A percentile compares a stretch with the other conserved stretches of the same genome.
Evolutionary conservation across 2,329 filamentous ascomycete genomes (phyloP).

Genomic region (Magnaporthales sp.): DNA sequence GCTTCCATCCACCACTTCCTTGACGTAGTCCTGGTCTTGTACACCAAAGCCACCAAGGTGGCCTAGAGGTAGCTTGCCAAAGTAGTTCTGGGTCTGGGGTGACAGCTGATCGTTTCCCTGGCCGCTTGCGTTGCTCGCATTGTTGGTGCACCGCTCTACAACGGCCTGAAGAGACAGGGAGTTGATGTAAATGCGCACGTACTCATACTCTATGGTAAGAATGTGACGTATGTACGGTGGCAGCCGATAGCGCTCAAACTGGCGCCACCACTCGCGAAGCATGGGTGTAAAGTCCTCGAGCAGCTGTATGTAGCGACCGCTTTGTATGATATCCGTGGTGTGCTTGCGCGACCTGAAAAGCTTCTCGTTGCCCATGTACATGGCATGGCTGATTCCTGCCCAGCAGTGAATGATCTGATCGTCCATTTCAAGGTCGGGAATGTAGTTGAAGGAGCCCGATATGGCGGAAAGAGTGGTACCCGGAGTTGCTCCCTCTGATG

Average conservation of each 20-base stretch:
- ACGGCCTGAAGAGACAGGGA: constrained; percentile 90
- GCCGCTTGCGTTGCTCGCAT: constrained; percentile 42
- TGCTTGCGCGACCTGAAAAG: constrained; percentile 82
- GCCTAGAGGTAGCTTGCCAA: constrained; percentile 54
- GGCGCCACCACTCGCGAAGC: constrained; percentile 67
- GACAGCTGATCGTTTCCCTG: constrained; percentile 35
- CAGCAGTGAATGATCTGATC: constrained; percentile 77
- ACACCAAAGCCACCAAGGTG: constrained; percentile 55
- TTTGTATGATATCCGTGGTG: constrained; percentile 82
- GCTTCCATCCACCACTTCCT: constrained; percentile 68
- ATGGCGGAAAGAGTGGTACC: constrained; percentile 45
- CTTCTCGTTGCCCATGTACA: constrained; percentile 83
- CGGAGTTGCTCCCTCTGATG: constrained; percentile 51
- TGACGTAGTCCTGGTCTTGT: constrained; percentile 64
- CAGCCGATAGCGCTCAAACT: constrained; percentile 70
- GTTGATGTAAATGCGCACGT: constrained; percentile 90
- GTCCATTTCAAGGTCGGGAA: constrained; percentile 57
- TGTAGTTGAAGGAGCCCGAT: constrained; percentile 54
- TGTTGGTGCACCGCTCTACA: constrained; percentile 81
- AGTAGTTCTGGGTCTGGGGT: constrained; percentile 56
- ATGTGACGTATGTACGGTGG: constrained; percentile 64
- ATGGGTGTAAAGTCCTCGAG: constrained; percentile 76
- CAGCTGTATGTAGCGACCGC: constrained; percentile 71
- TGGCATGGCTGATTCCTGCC: constrained; percentile 86
- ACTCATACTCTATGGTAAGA: constrained; percentile 89